phyloP scores from a whole-genome alignment of 495 filamentous ascomycete species.

The Aspergillus conjunctus region DNA sequence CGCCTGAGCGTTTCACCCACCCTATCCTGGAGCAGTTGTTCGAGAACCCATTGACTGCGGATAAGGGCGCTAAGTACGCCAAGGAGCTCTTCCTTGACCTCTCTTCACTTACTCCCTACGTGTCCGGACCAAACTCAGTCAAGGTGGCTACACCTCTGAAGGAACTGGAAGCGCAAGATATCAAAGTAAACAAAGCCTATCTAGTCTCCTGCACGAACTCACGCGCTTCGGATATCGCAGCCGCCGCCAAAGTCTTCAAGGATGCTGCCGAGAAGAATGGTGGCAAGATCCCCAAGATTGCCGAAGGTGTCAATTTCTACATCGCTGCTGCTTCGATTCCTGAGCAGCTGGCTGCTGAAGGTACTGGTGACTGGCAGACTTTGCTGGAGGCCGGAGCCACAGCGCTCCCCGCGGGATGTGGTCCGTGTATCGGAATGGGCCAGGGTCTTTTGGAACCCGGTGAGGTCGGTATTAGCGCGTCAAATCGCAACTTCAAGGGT shows the following conservation, averaged over 20 bases:
- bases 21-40: conserved; percentile 71
- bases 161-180: conserved; percentile 71
- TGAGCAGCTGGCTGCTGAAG: conserved; percentile 80
- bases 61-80: conserved; percentile 77
- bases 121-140: conserved; percentile 90
- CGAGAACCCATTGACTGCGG: conserved; percentile 64
- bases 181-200: conserved; percentile 84
- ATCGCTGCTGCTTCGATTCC: conserved; percentile 83
- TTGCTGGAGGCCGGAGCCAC: conserved; percentile 79
- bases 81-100: conserved; percentile 80
- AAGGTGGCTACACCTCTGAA: conserved; percentile 76
- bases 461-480: conserved; percentile 86
- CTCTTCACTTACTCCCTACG: conserved; percentile 80
- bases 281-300: conserved; percentile 70
- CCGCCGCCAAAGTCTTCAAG: conserved; percentile 84
- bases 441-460: conserved; percentile 80
- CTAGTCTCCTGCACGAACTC: conserved; percentile 92
- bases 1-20: conserved; percentile 64
- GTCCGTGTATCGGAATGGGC: conserved; percentile 86
- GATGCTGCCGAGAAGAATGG: conserved; percentile 63
- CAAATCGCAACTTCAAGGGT: conserved; percentile 92
- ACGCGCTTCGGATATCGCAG: conserved; percentile 76
- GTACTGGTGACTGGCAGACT: conserved; percentile 83
- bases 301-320: conserved; percentile 81
- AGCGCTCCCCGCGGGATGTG: conserved; percentile 77